Evolutionary conservation across 2,329 filamentous ascomycete genomes (phyloP).

Genomic region (Neofusicoccum kwambonambiense): DNA sequence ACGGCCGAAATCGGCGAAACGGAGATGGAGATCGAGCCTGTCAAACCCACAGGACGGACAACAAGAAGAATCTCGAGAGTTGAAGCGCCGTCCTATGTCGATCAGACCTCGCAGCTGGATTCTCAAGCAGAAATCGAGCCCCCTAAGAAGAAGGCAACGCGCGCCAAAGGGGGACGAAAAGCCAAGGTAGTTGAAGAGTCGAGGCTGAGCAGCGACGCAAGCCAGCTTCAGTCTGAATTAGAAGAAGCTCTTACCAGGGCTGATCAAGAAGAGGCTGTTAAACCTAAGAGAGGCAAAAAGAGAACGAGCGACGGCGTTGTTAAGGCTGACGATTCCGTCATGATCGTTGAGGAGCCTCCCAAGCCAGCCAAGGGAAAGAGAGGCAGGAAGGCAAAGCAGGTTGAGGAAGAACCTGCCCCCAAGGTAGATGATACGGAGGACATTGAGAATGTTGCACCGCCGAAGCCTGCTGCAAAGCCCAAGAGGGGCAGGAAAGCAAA

Average conservation of each 20-base stretch:
- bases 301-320: conserved; percentile 37
- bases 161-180: conserved; percentile 3
- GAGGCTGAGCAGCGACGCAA: conserved; percentile 22
- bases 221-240: conserved; percentile 28
- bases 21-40: not conserved
- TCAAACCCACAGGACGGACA: not conserved
- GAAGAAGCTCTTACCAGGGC: conserved; percentile 20
- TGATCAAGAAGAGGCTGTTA: conserved; percentile 18
- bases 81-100: not conserved
- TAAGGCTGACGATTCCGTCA: conserved; percentile 26
- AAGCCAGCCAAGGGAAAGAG: conserved; percentile 19
- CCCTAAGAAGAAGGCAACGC: not conserved
- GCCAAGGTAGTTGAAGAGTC: conserved; percentile 3
- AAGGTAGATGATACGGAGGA: not conserved
- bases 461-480: conserved; percentile 22
- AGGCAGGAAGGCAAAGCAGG: conserved; percentile 20
- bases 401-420: conserved; percentile 11
- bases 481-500: conserved; percentile 22
- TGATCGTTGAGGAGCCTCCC: conserved; percentile 20
- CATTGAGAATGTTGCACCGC: not conserved
- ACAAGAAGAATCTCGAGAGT: not conserved
- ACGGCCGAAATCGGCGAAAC: not conserved
- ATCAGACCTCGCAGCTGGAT: not conserved
- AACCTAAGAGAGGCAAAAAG: conserved; percentile 33
- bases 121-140: not conserved